These are phyloP conservation scores for Aspergillus ibericus DNA, from an alignment of 2,329 filamentous ascomycete genomes.

Conservation along the genomic window DNA sequence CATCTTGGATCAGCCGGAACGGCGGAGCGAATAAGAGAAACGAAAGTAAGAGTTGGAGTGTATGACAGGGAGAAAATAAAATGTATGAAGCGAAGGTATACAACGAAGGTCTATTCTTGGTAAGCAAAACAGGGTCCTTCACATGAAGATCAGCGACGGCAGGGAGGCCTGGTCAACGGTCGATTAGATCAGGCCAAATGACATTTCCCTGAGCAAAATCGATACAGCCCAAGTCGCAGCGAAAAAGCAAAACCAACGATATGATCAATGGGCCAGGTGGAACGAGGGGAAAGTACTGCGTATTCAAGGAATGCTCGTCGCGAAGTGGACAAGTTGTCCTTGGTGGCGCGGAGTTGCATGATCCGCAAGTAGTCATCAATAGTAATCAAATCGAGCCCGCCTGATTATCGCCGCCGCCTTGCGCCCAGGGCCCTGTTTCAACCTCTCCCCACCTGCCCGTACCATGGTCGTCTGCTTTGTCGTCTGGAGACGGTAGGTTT, in stretches of 20 bases:
- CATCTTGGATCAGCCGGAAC: slow-evolving; percentile 41
- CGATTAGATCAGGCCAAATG: slow-evolving; percentile 5
- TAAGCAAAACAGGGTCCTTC: slow-evolving; percentile 5
- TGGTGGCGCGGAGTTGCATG: slow-evolving; percentile 15
- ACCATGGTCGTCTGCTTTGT: neutral
- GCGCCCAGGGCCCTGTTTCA: neutral
- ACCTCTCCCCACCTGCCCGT: neutral
- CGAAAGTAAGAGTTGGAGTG: neutral
- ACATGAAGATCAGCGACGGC: slow-evolving; percentile 16
- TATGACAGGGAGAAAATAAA: neutral
- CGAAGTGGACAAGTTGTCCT: slow-evolving; percentile 31
- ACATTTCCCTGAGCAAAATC: neutral
- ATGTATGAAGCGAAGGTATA: neutral
- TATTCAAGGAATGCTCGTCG: slow-evolving; percentile 12
- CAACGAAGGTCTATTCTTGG: neutral
- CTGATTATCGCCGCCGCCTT: neutral
- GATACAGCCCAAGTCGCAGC: neutral
- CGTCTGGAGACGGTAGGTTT: neutral
- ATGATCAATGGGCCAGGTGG: neutral
- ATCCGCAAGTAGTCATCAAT: slow-evolving; percentile 10
- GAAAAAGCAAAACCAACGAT: neutral
- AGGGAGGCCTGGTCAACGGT: slow-evolving; percentile 1
- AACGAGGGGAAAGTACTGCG: neutral
- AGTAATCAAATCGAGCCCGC: neutral
- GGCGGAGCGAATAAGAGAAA: neutral